Evolutionary conservation across 208 protist genomes (phyloP).

Genomic region (Angomonas desouzai): DNA sequence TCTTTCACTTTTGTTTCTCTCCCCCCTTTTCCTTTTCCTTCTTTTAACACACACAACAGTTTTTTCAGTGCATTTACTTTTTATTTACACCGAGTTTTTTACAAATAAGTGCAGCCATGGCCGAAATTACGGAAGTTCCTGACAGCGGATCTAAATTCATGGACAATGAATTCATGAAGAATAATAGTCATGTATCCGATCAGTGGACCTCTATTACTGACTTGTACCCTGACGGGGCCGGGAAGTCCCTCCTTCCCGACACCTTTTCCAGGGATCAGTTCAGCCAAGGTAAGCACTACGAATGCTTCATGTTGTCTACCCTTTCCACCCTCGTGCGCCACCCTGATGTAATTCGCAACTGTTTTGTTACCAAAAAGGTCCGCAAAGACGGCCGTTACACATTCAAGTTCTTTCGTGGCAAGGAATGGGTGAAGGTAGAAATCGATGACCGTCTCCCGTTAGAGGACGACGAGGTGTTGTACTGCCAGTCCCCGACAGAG

Average conservation of each 20-base stretch:
- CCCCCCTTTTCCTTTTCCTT: conserved; percentile 11
- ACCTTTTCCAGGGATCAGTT: conserved; percentile 65
- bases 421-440: conserved; percentile 69
- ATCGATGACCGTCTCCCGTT: conserved; percentile 73
- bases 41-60: background rate
- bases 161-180: conserved; percentile 64
- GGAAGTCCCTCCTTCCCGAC: conserved; percentile 53
- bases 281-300: conserved; percentile 75
- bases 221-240: conserved; percentile 50
- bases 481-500: conserved; percentile 63
- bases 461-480: conserved; percentile 48
- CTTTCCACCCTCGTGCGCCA: conserved; percentile 57
- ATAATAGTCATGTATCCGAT: conserved; percentile 52
- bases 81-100: too few relatives aligned
- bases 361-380: conserved; percentile 76
- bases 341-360: conserved; percentile 70
- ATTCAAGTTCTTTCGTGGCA: conserved; percentile 78
- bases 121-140: conserved; percentile 27
- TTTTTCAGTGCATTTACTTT: conserved; percentile 3
- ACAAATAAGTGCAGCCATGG: conserved; percentile 6
- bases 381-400: conserved; percentile 77
- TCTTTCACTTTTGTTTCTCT: background rate
- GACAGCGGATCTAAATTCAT: conserved; percentile 62
- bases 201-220: conserved; percentile 67
- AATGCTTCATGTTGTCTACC: conserved; percentile 78